phyloP scores from a whole-genome alignment of 257 asterid species.

The Petunia secreta region DNA sequence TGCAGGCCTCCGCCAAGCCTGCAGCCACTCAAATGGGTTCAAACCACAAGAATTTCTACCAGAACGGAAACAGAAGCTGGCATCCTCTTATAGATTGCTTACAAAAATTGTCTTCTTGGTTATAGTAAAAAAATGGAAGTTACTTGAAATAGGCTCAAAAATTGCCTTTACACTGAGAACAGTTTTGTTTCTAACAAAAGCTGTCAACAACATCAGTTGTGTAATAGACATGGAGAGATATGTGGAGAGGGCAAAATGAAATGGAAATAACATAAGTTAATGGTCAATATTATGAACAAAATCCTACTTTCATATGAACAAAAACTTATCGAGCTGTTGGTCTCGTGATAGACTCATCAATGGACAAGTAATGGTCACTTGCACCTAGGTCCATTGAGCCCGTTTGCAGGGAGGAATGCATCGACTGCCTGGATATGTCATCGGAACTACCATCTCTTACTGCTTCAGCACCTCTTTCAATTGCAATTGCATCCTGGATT shows the following conservation, averaged over 20 bases:
- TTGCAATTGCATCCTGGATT: conserved; percentile 82
- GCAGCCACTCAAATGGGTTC: neutral
- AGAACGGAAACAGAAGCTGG: neutral
- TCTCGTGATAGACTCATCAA: conserved; percentile 73
- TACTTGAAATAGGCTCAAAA: neutral
- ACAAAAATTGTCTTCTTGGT: neutral
- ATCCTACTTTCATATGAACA: neutral
- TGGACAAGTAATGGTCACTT: conserved; percentile 67
- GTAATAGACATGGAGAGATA: conserved; percentile 5
- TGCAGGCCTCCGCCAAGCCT: conserved; percentile 11
- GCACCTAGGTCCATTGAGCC: conserved; percentile 68
- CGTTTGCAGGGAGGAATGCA: conserved; percentile 69
- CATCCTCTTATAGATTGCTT: neutral
- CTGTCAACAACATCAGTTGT: neutral
- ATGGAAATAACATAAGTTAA: conserved; percentile 7
- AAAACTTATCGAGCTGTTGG: conserved; percentile 77
- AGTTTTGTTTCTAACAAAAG: neutral
- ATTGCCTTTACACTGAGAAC: neutral
- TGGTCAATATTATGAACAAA: conserved; percentile 21
- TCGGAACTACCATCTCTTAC: conserved; percentile 79
- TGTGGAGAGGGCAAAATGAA: neutral
- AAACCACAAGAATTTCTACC: neutral
- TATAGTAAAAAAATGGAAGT: neutral
- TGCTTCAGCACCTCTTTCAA: conserved; percentile 72
- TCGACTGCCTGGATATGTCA: conserved; percentile 76